Evolutionary conservation across 2,329 filamentous ascomycete genomes (phyloP), one percentile per base, ranked within the genome.

Genomic region (Capronia coronata): DNA sequence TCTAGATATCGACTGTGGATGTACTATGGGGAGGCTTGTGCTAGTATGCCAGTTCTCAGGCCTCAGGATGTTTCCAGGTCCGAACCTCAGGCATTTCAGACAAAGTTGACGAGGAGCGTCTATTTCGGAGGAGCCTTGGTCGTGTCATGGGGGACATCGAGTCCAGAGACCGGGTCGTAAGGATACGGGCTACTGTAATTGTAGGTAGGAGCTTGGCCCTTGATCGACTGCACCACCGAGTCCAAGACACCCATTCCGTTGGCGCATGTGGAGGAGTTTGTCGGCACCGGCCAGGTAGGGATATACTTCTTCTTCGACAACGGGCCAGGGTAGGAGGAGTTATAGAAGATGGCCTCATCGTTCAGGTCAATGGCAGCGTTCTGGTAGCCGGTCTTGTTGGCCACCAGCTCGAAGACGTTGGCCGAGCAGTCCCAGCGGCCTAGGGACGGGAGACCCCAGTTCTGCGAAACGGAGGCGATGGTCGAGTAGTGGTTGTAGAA

Each of bases 401-500:
- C 81, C 2, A 86, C 80, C 18, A 78, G 49, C 22, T 74, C 61
- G 64, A 80, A 82, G n/a, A 87, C 77, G 63, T 87, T 87, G 62
- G 83, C 83, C 43, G 81, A 82, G 13, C 83, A 82, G 61, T 87
- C 84, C 73, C 77, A 86, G 51, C 84, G 80, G 9, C 83, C 84
- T 2, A 87, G 79, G 0, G 81, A 84, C 54, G 78, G 75, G 7
- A 87, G 75, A 55, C 71, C 74, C 82, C 83, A 87, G 73, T 87
- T 87, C 49, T 81, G 80, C 49, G 77, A 69, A 8, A 84, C 76
- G 14, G 82, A 80, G n/a, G 83, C 69, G 55, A 87, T 75, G 59
- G 78, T 73, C 7, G 78, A 83, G 72, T 86, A 87, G 70, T 87
- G 84, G 65, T 82, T 82, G 71, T 87, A 87, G 67, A 79, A 90